phyloP scores from a whole-genome alignment of 192 early-diverging fungal genomes.

The Pilobolus umbonatus region DNA sequence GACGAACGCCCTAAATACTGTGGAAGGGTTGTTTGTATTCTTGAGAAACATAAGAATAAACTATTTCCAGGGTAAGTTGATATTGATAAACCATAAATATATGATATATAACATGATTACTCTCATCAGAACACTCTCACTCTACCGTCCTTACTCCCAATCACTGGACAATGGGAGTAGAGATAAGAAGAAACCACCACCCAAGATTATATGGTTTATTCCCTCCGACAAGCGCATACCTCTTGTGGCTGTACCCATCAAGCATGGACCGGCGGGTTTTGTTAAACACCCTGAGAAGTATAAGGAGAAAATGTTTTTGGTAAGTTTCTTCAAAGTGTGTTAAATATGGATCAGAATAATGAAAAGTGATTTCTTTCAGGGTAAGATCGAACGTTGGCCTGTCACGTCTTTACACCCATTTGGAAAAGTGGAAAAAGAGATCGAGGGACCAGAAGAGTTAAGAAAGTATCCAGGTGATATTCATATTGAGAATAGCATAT shows the following conservation, averaged over 20 bases:
- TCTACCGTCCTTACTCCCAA: neutral
- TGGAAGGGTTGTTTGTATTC: constrained; percentile 46
- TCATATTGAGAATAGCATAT: no score
- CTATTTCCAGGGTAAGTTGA: constrained; percentile 43
- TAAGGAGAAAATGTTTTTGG: constrained; percentile 47
- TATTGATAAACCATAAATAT: no score
- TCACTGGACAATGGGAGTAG: neutral
- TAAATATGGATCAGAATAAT: no score
- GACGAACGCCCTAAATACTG: constrained; percentile 46
- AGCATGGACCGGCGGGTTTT: constrained; percentile 61
- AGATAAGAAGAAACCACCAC: constrained; percentile 39
- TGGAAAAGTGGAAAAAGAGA: constrained; percentile 57
- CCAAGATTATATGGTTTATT: constrained; percentile 69
- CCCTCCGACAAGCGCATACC: constrained; percentile 74
- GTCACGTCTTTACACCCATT: constrained; percentile 59
- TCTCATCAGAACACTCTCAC: constrained; percentile 13
- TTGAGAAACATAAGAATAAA: constrained; percentile 40
- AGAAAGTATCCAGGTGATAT: no score
- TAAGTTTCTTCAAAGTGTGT: constrained; percentile 18
- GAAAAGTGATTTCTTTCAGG: constrained; percentile 27
- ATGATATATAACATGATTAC: no score
- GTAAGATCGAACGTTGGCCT: constrained; percentile 63
- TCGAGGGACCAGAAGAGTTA: constrained; percentile 77
- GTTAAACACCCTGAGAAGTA: constrained; percentile 56
- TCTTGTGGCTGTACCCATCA: constrained; percentile 63